Base-by-base conservation (phyloP, 345 rosid genomes). In the Reutealis trisperma region DNA sequence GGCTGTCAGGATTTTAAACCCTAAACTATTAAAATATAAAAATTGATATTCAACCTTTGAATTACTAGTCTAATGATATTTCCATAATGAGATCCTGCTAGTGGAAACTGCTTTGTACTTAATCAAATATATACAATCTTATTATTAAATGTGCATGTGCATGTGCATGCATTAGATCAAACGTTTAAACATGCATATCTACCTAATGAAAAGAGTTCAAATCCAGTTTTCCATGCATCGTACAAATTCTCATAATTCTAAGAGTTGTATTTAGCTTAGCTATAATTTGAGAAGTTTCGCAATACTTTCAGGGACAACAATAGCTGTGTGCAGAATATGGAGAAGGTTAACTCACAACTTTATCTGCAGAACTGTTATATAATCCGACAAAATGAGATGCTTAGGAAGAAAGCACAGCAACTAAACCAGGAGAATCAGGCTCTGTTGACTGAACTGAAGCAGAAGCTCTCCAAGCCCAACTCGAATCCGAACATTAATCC, bases 361-460 rank as follows among this genome's bases (percentile, higher is more conserved):
- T 83, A 79, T 76, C 47, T 84, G 86, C 82, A 86, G 82, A 87
- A 87, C 86, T 84, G 80, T 61, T 75, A 72, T 19, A 88, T 87
- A 41, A 74, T 79, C 65, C 83, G 82, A 25, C 86, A 90, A 77
- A 90, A 86, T 44, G 85, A 87, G 82, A 78, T 74, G 82, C 84
- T 85, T 42, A 74, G 88, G 87, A 84, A 69, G 79, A 85, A 79
- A 70, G 88, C 88, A 54, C 81, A 86, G 34, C 81, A 77, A 77
- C 92, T 88, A 24, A 78, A 80, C 63, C 81, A 85, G 76, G 89
- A 88, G 85, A 86, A 88, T 69, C 83, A 87, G 81, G 81, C 83
- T 30, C 72, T 85, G 63, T 67, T 83, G 57, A 71, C 82, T 3
- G 77, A 84, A 78, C 79, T 85, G 74, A 79, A 78, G 79, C 75